Percentiles rank a stretch among this genome's conserved stretches.
Evolutionary conservation across 176 grass and related monocot genomes (phyloP).

Genomic region (Neostapfia colusana): DNA sequence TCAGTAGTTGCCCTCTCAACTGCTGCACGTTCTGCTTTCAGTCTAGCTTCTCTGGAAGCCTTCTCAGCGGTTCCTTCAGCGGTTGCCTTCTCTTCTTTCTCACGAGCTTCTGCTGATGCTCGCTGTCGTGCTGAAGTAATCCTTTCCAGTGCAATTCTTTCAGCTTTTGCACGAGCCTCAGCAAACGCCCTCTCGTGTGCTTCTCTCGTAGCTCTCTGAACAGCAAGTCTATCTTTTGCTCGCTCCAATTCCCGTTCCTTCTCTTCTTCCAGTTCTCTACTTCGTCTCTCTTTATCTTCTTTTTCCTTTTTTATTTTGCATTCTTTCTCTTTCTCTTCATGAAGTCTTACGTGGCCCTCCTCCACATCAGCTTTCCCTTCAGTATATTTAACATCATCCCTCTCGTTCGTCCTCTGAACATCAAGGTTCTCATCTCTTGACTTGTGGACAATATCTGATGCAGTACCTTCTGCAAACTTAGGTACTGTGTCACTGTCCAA

Average conservation of each 20-base stretch:
- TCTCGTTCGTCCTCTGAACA: constrained; percentile 42
- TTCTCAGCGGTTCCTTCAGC: constrained; percentile 52
- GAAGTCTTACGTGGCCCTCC: constrained; percentile 19
- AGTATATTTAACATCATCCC: constrained; percentile 39
- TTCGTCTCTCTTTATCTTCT: constrained; percentile 49
- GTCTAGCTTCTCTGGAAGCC: constrained; percentile 70
- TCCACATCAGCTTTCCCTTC: constrained; percentile 35
- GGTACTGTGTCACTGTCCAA: background rate
- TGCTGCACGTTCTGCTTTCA: constrained; percentile 85
- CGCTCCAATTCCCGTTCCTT: constrained; percentile 77
- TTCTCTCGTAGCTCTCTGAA: constrained; percentile 85
- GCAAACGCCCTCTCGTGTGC: constrained; percentile 69
- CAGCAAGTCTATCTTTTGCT: constrained; percentile 83
- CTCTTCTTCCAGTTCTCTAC: constrained; percentile 61
- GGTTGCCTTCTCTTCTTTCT: constrained; percentile 65
- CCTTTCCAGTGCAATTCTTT: constrained; percentile 73
- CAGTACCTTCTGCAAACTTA: constrained; percentile 27
- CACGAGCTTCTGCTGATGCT: constrained; percentile 60
- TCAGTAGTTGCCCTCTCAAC: constrained; percentile 87
- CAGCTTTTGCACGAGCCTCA: constrained; percentile 64
- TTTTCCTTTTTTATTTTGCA: constrained; percentile 51
- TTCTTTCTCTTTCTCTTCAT: constrained; percentile 58
- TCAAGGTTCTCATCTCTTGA: constrained; percentile 40
- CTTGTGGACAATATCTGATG: constrained; percentile 34
- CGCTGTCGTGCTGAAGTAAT: constrained; percentile 75